phyloP scores from a whole-genome alignment of 176 grass and related monocot genomes.

The Thalia dealbata region DNA sequence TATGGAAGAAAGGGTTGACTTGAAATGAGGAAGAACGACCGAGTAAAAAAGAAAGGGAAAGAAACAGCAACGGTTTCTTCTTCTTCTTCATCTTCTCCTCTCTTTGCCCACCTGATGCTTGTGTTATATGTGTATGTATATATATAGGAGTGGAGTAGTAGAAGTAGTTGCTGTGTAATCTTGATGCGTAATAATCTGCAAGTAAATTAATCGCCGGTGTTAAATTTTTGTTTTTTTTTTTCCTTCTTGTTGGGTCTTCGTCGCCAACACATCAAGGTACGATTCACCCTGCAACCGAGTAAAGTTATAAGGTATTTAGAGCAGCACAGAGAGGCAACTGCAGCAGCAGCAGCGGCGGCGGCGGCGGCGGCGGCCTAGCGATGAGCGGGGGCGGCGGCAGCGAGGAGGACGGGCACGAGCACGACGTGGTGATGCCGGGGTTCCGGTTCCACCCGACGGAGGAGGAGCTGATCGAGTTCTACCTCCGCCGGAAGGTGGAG shows the following conservation, averaged over 20 bases:
- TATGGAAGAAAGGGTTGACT: too few species aligned
- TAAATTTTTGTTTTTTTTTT: not conserved
- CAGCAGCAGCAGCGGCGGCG: not conserved
- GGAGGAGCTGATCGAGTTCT: slow-evolving; percentile 97
- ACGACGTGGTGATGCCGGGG: slow-evolving; percentile 89
- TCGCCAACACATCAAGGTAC: not conserved
- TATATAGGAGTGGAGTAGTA: not conserved
- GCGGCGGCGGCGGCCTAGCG: too few species aligned
- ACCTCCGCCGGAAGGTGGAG: slow-evolving; percentile 91
- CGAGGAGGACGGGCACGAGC: slow-evolving; percentile 29
- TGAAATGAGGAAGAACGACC: too few species aligned
- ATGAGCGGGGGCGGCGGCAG: not conserved
- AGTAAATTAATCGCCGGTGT: not conserved
- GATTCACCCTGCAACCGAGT: slow-evolving; percentile 4
- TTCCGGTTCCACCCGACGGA: slow-evolving; percentile 97
- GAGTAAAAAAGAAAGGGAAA: too few species aligned
- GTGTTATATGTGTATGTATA: too few species aligned
- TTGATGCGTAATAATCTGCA: not conserved
- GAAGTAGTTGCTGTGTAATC: not conserved
- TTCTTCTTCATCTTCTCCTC: too few species aligned
- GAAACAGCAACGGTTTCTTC: too few species aligned
- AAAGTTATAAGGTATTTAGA: slow-evolving; percentile 28
- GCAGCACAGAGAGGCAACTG: slow-evolving; percentile 8
- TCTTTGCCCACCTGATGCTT: too few species aligned
- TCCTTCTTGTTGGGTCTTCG: too few species aligned